These are phyloP conservation scores for Physaria fendleri DNA, from an alignment of 345 rosid genomes.

Conservation along the genomic window DNA sequence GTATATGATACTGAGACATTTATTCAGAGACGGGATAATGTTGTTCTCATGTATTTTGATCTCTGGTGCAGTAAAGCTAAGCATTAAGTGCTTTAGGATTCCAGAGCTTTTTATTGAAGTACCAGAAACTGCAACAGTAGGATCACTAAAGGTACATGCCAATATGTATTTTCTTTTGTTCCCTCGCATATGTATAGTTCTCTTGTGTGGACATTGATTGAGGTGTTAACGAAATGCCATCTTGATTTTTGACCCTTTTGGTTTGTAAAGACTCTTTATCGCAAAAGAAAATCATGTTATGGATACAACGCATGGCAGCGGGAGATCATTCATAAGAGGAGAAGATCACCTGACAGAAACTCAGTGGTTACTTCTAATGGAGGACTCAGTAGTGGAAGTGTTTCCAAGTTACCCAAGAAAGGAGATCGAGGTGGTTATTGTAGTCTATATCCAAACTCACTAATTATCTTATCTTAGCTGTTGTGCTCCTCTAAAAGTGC, in stretches of 20 bases:
- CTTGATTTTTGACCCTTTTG: too few species aligned
- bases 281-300: conserved; percentile 52
- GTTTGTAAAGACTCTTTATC: conserved; percentile 44
- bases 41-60: conserved; percentile 28
- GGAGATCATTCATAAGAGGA: conserved; percentile 51
- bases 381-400: conserved; percentile 73
- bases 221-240: too few species aligned
- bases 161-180: background rate
- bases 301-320: conserved; percentile 41
- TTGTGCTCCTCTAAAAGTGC: conserved; percentile 43
- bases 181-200: background rate
- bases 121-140: conserved; percentile 76
- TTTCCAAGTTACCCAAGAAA: conserved; percentile 63
- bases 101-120: conserved; percentile 91
- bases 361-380: conserved; percentile 67
- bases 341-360: conserved; percentile 51
- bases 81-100: conserved; percentile 86
- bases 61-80: conserved; percentile 71
- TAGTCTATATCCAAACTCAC: background rate
- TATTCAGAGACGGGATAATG: background rate
- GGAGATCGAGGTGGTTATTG: conserved; percentile 27
- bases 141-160: conserved; percentile 31
- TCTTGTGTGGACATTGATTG: conserved; percentile 1
- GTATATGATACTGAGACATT: conserved; percentile 2
- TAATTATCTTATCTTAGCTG: conserved; percentile 8